A percentile compares a stretch with the other conserved stretches of the same genome.
Evolutionary conservation across 441 rosid genomes (phyloP).

Genomic region (Syzygium malaccense): DNA sequence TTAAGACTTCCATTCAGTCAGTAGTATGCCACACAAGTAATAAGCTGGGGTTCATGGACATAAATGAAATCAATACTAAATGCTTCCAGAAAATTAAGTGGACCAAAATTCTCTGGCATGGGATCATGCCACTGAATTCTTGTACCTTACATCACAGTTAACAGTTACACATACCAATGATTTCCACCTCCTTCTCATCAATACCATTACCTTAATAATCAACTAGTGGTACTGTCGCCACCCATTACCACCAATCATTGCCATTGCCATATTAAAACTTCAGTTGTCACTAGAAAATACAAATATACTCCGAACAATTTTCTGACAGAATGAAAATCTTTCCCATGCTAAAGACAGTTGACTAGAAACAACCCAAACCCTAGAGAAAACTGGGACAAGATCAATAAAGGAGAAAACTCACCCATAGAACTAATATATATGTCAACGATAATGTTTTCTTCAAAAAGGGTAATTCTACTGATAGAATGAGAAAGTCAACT

Average conservation of each 20-base stretch:
- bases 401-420: background rate
- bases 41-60: background rate
- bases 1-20: background rate
- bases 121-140: background rate
- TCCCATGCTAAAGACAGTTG: background rate
- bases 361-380: background rate
- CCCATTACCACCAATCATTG: background rate
- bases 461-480: background rate
- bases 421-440: background rate
- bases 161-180: background rate
- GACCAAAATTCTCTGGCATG: background rate
- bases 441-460: background rate
- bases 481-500: background rate
- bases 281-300: background rate
- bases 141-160: background rate
- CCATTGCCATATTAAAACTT: background rate
- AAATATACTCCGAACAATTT: background rate
- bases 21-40: background rate
- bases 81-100: background rate
- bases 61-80: background rate
- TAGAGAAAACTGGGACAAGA: background rate
- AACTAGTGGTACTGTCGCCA: background rate
- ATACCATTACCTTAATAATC: background rate
- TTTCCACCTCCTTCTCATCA: background rate
- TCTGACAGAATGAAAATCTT: background rate